Evolutionary conservation across 768 basidiomycete species (phyloP), one percentile per base, ranked within the genome.

Genomic region (Russula sp.): DNA sequence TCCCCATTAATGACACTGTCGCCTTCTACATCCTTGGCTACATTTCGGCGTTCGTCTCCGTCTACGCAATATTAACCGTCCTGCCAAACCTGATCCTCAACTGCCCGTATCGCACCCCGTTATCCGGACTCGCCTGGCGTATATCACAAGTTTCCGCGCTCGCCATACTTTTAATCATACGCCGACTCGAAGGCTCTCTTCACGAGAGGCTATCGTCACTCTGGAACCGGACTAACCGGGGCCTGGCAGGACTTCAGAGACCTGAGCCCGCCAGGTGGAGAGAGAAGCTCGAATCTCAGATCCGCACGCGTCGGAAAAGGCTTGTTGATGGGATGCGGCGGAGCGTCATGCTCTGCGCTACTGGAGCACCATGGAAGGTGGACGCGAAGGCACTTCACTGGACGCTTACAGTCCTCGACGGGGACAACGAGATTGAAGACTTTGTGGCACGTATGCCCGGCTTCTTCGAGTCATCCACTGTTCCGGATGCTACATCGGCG

Each of bases 371-470:
- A 3, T 49, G 32, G 42, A 20, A 28, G 20, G 32, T 36, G 28
- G 61, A 62, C 26, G 26, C 32, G 16, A 40, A 22, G 24, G 54
- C 61, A 5, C 53, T 62, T 30, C 13, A 46, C 54, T 62, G 61
- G 61, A 62, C 54, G 20, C 61, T 62, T 36, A 62, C 61, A 2
- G 13, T 18, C 11, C 61, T 62, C 20, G 61, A 49, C 2, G 54
- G 34, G 10, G 61, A 62, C 1, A n/a, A 48, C 18, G 61, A 56
- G 24, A 36, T 62, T 32, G 54, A 62, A 49, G 46, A 62, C 26
- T 62, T 62, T 30, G 54, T 49, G 1, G 53, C 54, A 38, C 61
- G 61, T 7, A 48, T 62, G 1, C 61, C 61, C 9, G 54, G 61
- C 1, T 62, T 56, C n/a, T 62, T 62, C 2, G 54, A 62, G 1